A percentile compares a stretch with the other conserved stretches of the same genome.
Conservation (phyloP, 805 yeast genomes). For the Kurtzmaniella fragi region DNA sequence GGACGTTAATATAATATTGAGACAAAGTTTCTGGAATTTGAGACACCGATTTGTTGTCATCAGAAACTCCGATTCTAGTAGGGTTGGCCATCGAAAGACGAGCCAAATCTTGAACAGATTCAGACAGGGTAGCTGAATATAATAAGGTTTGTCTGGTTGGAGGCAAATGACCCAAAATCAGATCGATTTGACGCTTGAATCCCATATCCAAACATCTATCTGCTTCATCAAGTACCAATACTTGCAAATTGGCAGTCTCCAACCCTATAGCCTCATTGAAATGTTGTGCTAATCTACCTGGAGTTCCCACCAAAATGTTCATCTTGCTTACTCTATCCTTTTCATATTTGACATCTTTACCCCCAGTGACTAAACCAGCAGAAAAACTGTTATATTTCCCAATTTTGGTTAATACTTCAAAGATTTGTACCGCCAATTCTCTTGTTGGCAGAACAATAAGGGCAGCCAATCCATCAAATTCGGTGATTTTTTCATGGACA, state of each 20-base stretch:
- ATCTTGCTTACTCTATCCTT: conserved; percentile 72
- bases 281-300: conserved; percentile 87
- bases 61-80: conserved; percentile 34
- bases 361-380: conserved; percentile 92
- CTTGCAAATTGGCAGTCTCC: conserved; percentile 68
- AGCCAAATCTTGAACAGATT: conserved; percentile 76
- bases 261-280: conserved; percentile 84
- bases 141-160: conserved; percentile 76
- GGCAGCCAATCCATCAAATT: conserved; percentile 84
- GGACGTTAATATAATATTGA: conserved; percentile 72
- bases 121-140: conserved; percentile 88
- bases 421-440: conserved; percentile 86
- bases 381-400: conserved; percentile 73
- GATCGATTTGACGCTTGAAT: conserved; percentile 76
- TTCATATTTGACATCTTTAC: conserved; percentile 81
- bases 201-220: conserved; percentile 94
- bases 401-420: conserved; percentile 78
- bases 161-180: conserved; percentile 72
- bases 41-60: conserved; percentile 41
- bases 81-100: conserved; percentile 69
- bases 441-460: conserved; percentile 87
- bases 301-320: conserved; percentile 85
- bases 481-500: conserved; percentile 69
- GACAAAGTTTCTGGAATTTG: conserved; percentile 81
- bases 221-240: conserved; percentile 84